phyloP scores from a whole-genome alignment of 164 flowering plant species.

The Stephania japonica region DNA sequence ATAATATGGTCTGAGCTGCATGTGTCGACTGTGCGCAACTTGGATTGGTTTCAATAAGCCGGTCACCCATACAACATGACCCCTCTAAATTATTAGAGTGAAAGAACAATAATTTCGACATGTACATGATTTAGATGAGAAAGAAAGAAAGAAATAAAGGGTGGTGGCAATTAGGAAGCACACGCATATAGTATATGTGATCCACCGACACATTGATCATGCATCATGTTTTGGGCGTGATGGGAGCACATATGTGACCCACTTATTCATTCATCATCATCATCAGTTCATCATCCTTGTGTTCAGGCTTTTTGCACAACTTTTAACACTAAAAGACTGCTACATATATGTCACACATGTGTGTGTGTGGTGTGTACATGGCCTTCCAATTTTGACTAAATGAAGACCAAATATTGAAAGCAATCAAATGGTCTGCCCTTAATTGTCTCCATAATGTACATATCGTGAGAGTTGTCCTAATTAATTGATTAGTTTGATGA shows the following conservation, averaged over 20 bases:
- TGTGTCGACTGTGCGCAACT: constrained; percentile 13
- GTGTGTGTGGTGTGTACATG: too few species aligned
- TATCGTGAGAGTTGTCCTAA: too few species aligned
- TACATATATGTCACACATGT: too few species aligned
- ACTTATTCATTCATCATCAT: background rate
- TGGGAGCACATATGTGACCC: background rate
- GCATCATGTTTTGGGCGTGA: constrained; percentile 3
- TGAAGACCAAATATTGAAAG: too few species aligned
- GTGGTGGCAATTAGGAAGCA: background rate
- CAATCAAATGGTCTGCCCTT: too few species aligned
- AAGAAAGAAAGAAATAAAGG: background rate
- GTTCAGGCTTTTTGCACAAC: background rate
- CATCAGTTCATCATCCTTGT: background rate
- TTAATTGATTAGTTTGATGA: too few species aligned
- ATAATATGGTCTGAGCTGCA: constrained; percentile 15
- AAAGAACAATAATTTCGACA: background rate
- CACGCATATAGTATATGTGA: background rate
- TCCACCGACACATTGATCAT: constrained; percentile 9
- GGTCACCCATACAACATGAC: constrained; percentile 15
- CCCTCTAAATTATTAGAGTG: background rate
- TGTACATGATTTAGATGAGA: background rate
- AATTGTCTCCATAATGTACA: too few species aligned
- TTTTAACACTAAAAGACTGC: too few species aligned
- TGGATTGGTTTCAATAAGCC: background rate
- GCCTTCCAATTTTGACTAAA: too few species aligned